Base-by-base conservation (phyloP, 2,329 filamentous ascomycete species). In the Monosporascus sp. region DNA sequence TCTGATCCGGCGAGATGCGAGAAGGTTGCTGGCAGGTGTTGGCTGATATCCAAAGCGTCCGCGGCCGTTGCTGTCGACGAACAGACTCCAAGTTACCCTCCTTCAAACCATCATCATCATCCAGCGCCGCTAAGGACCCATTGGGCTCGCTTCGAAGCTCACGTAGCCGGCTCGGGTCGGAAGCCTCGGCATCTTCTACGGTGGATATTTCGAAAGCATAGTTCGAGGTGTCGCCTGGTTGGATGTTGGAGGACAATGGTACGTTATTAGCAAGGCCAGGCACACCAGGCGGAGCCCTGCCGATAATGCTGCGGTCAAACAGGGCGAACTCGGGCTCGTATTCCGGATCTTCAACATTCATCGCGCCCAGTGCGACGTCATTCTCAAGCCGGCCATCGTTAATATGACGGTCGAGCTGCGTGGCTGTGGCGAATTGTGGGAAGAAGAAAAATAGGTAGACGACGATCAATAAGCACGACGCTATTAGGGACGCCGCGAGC, bases 1-100 rank as follows among this genome's bases (percentile, higher is more conserved):
- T 75, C 24, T 74, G 72, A 11, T 74, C 71, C 2, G 74, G 73
- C 8, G 71, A 73, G 41, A 80, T 81, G 41, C 78, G 75, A 20
- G 71, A 67, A 14, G 93, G 94, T 62, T 95, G 90, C 25, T 82
- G 70, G 69, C 94, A 99, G 1, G 89, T 92, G 60, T 91, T 97
- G 44, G 91, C 84, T 2, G 91, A 91, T 51, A 99, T 79, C 68
- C 88, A 97, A 3, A 97, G 75, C 2, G 72, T 81, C 43, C 70
- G 75, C 17, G 70, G 69, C 24, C 70, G 57, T 49, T 64, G 57
- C 53, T 65, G 59, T 50, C 67, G 63, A 24, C 58, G 62, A 25
- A 41, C 51, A 39, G 59, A 52, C 57, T 59, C 62, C 35, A 48
- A 44, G 17, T 55, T 52, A 6, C 39, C 44, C 48, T 31, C 53